These are phyloP conservation scores for Fusarium denticulatum DNA, from an alignment of 2,329 filamentous ascomycete species.

Conservation along the genomic window DNA sequence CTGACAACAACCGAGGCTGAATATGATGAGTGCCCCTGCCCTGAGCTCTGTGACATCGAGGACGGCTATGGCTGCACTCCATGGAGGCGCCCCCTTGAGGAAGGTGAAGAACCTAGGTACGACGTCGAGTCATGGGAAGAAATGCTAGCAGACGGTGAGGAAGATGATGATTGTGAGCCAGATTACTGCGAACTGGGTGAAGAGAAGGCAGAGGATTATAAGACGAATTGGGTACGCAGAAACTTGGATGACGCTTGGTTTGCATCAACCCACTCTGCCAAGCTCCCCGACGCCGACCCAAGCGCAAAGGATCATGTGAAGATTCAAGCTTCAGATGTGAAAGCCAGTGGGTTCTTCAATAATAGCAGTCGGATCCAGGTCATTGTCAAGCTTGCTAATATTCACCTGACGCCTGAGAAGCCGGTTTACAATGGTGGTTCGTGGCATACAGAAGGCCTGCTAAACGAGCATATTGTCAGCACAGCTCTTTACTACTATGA, in stretches of 20 bases:
- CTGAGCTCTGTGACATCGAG: neutral
- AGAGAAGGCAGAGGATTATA: neutral
- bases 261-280: neutral
- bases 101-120: neutral
- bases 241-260: neutral
- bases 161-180: neutral
- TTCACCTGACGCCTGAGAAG: constrained; percentile 2
- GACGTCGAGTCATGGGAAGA: neutral
- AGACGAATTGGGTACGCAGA: neutral
- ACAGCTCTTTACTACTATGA: constrained; percentile 18
- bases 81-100: neutral
- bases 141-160: neutral
- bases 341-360: neutral
- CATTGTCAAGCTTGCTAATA: constrained; percentile 8
- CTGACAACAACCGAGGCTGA: neutral
- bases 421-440: neutral
- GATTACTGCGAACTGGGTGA: neutral
- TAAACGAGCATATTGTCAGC: constrained; percentile 6
- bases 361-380: neutral
- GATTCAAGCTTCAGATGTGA: neutral
- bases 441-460: constrained; percentile 14
- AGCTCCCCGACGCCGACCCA: neutral
- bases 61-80: neutral
- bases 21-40: neutral
- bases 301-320: neutral